Evolutionary conservation across 2,329 filamentous ascomycete species (phyloP).

Genomic region (Fusarium tanahbumbuense): DNA sequence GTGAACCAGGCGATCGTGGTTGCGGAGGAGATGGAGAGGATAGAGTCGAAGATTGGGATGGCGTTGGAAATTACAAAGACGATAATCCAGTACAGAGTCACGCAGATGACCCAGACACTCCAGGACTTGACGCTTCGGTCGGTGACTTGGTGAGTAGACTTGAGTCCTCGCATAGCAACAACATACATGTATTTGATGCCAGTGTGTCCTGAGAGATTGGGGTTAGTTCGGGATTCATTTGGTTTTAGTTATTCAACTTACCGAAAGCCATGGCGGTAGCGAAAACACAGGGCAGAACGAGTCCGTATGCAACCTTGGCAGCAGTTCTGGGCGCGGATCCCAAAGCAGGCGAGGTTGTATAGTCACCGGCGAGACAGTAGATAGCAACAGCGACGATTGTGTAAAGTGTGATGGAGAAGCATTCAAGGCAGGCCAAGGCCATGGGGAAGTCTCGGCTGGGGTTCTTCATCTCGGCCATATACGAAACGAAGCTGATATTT

Average conservation of each 20-base stretch:
- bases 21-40: constrained; percentile 51
- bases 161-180: constrained; percentile 48
- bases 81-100: constrained; percentile 49
- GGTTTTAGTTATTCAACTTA: background rate
- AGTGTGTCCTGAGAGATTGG: constrained; percentile 32
- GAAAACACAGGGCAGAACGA: constrained; percentile 49
- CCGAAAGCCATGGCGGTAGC: constrained; percentile 49
- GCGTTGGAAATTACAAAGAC: constrained; percentile 52
- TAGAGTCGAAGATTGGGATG: constrained; percentile 53
- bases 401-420: constrained; percentile 51
- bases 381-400: constrained; percentile 49
- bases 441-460: constrained; percentile 49
- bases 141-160: constrained; percentile 49
- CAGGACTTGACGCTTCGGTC: constrained; percentile 50
- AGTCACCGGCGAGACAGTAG: constrained; percentile 50
- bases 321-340: constrained; percentile 49
- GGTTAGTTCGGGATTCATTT: background rate
- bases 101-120: constrained; percentile 50
- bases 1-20: constrained; percentile 53
- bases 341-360: constrained; percentile 49
- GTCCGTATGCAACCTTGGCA: constrained; percentile 50
- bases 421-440: constrained; percentile 48
- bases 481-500: constrained; percentile 48
- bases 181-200: constrained; percentile 52
- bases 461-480: constrained; percentile 52